Percentiles rank a stretch among this genome's conserved stretches.
phyloP scores from a whole-genome alignment of 345 rosid genomes.

The Gossypium longicalyx region DNA sequence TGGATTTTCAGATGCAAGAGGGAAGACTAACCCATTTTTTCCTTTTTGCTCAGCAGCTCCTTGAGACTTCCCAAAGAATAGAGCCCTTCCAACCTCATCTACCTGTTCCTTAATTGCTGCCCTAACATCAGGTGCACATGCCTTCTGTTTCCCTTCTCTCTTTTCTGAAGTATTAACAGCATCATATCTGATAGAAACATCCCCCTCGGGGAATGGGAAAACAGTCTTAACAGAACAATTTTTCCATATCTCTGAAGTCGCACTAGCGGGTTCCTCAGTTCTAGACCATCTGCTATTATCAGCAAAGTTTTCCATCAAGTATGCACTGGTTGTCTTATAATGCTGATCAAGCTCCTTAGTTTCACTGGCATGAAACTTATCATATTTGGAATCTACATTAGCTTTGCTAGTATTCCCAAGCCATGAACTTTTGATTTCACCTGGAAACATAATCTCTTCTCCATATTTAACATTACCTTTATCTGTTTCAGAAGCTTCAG shows the following conservation, averaged over 20 bases:
- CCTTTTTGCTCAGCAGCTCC: conserved; percentile 49
- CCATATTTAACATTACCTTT: conserved; percentile 45
- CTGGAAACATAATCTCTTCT: conserved; percentile 53
- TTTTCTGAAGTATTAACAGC: conserved; percentile 38
- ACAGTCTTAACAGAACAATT: conserved; percentile 70
- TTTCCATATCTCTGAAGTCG: conserved; percentile 60
- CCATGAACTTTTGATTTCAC: conserved; percentile 52
- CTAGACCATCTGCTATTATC: conserved; percentile 51
- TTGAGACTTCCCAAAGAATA: conserved; percentile 59
- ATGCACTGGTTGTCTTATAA: conserved; percentile 27
- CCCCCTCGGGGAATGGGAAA: conserved; percentile 56
- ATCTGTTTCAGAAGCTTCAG: conserved; percentile 33
- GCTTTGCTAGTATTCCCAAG: conserved; percentile 48
- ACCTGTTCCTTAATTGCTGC: conserved; percentile 77
- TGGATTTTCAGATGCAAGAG: conserved; percentile 52
- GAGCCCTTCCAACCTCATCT: conserved; percentile 87
- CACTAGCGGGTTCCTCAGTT: conserved; percentile 39
- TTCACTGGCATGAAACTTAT: conserved; percentile 31
- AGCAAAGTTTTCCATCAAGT: conserved; percentile 29
- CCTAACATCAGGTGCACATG: conserved; percentile 44
- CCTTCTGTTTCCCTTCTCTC: conserved; percentile 68
- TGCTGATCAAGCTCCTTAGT: conserved; percentile 42
- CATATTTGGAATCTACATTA: conserved; percentile 38
- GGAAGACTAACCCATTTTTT: conserved; percentile 41
- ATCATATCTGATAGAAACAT: conserved; percentile 46